These are phyloP conservation scores for Dittrichia graveolens DNA, from an alignment of 129 eudicot species.

Conservation along the genomic window DNA sequence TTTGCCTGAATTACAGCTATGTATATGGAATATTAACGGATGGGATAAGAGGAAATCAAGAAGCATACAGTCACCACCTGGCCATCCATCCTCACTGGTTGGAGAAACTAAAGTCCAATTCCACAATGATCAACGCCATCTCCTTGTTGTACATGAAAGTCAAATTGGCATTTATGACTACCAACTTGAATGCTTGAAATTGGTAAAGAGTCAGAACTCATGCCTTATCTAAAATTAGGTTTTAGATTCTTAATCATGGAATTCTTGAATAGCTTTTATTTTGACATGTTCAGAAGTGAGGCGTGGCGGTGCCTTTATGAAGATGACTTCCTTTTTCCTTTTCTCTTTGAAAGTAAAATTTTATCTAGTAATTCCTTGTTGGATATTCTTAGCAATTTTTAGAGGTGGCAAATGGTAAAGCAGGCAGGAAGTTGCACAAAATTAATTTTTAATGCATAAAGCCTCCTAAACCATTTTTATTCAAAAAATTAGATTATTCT, in stretches of 20 bases:
- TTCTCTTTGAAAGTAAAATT: too few species aligned
- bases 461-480: too few species aligned
- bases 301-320: not conserved
- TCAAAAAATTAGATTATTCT: too few species aligned
- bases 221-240: not conserved
- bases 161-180: constrained; percentile 70
- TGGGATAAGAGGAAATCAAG: constrained; percentile 82
- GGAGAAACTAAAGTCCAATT: constrained; percentile 84
- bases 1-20: constrained; percentile 47
- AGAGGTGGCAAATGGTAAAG: too few species aligned
- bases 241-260: constrained; percentile 5
- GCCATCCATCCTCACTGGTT: constrained; percentile 48
- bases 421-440: too few species aligned
- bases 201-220: constrained; percentile 42
- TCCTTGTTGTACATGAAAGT: constrained; percentile 79
- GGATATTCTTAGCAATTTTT: not conserved
- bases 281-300: not conserved
- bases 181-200: constrained; percentile 70
- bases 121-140: constrained; percentile 72
- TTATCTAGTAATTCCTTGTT: too few species aligned
- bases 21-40: constrained; percentile 70
- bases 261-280: not conserved
- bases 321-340: too few species aligned
- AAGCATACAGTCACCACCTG: constrained; percentile 67
- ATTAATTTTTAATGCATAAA: too few species aligned